Evolutionary conservation across 2,329 filamentous ascomycete species (phyloP), one percentile per base, ranked within the genome.

Genomic region (Hypoxylon sp.): DNA sequence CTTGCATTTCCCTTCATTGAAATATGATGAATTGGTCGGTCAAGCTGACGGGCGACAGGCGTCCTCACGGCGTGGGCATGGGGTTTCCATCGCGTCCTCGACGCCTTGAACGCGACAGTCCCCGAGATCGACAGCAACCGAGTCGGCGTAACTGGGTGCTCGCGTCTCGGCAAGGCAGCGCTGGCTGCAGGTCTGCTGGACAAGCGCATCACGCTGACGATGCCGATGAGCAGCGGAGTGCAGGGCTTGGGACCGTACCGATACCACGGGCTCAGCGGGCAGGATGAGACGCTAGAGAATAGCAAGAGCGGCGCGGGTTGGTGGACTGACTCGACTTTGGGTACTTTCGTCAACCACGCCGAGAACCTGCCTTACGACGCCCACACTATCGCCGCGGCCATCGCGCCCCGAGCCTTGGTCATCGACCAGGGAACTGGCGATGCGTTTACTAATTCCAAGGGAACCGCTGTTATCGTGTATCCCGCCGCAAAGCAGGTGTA

Each of bases 301-400:
- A 79, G 78, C 65, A 81, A 82, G 72, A 78, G 79, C 37, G 80
- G 79, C 13, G 85, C 86, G 51, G 83, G 84, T 4, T 85, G 85
- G 70, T 87, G 85, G 85, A 86, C 84, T 74, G 81, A 81, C 62
- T 77, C 71, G 32, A 75, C 75, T 37, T 82, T 87, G 54, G 81
- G 84, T 52, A 91, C 82, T 10, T 79, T 81, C 65, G 78, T 81
- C 82, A 85, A 89, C 79, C 82, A 78, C 66, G 78, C 79, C 58
- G 80, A 81, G 70, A 80, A 80, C 70, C 77, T 87, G 46, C 84
- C 86, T 2, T 82, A 83, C 65, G 85, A 87, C 68, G 85, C 86
- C 50, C 85, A 88, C 73, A 82, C 83, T 67, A 81, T 88, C 43
- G 85, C 83, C n/a, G 85, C 80, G 6, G 78, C 87, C 19, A 79